Conservation (phyloP, 352 stramenopile species). For the Phytophthora hybrid region DNA sequence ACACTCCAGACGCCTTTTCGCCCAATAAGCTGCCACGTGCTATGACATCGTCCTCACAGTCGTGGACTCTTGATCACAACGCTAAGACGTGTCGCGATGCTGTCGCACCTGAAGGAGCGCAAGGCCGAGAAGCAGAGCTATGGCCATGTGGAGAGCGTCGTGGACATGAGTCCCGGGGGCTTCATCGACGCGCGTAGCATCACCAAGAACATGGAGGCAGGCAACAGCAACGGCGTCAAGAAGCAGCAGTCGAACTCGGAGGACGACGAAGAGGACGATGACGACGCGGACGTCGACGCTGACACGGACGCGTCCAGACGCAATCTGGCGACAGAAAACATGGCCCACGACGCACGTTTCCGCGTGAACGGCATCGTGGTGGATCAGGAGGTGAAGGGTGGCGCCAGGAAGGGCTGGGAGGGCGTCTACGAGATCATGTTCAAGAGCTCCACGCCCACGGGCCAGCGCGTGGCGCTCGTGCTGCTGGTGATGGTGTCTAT, state of each 20-base stretch:
- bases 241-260: constrained; percentile 30
- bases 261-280: constrained; percentile 16
- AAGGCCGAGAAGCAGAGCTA: constrained; percentile 60
- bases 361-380: constrained; percentile 83
- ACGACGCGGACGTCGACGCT: constrained; percentile 30
- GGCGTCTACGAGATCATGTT: constrained; percentile 79
- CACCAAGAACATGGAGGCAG: constrained; percentile 47
- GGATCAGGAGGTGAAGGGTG: constrained; percentile 75
- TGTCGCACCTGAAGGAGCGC: constrained; percentile 58
- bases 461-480: constrained; percentile 64
- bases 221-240: constrained; percentile 3
- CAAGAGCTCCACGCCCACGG: constrained; percentile 63
- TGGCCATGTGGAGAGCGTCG: constrained; percentile 52
- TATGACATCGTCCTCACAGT: neutral
- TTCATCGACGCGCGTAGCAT: constrained; percentile 39
- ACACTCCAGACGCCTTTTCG: neutral
- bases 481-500: constrained; percentile 78
- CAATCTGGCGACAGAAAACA: constrained; percentile 26
- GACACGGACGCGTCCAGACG: constrained; percentile 31
- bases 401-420: constrained; percentile 55
- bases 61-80: neutral
- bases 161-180: constrained; percentile 53
- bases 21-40: neutral
- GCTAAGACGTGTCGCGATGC: constrained; percentile 32
- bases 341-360: constrained; percentile 59